Evolutionary conservation across 805 yeast genomes (phyloP).

Genomic region (Ogataea pignaliae): DNA sequence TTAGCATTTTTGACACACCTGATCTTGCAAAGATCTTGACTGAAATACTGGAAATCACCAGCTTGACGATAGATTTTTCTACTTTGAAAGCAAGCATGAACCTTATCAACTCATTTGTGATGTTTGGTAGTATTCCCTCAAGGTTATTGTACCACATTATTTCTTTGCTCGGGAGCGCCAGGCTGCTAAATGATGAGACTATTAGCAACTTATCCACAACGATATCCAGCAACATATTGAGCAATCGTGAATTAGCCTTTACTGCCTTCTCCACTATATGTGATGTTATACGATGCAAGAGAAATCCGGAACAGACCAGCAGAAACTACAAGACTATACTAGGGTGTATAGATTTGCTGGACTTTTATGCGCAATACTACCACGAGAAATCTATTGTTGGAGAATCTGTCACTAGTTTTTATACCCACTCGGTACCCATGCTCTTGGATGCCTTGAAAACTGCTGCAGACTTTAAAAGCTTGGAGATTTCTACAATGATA

Average conservation of each 20-base stretch:
- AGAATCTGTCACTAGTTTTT: slow-evolving; percentile 10
- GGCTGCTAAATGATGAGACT: slow-evolving; percentile 6
- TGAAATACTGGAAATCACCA: slow-evolving; percentile 10
- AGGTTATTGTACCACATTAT: slow-evolving; percentile 9
- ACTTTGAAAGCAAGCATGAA: slow-evolving; percentile 13
- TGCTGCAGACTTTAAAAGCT: slow-evolving; percentile 8
- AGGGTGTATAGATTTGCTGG: slow-evolving; percentile 19
- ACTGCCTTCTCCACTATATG: slow-evolving; percentile 12
- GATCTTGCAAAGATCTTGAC: slow-evolving; percentile 7
- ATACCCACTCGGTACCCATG: slow-evolving; percentile 12
- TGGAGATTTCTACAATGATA: slow-evolving; percentile 9
- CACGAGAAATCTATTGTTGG: slow-evolving; percentile 7
- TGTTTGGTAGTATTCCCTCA: slow-evolving; percentile 14
- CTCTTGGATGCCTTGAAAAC: slow-evolving; percentile 11
- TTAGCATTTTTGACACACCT: slow-evolving; percentile 13
- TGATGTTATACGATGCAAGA: slow-evolving; percentile 14
- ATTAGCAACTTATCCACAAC: slow-evolving; percentile 5
- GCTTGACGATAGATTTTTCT: slow-evolving; percentile 6
- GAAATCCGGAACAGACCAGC: background rate
- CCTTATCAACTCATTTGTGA: slow-evolving; percentile 11
- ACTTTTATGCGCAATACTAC: slow-evolving; percentile 10
- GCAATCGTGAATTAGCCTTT: slow-evolving; percentile 7
- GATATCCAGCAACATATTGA: slow-evolving; percentile 11
- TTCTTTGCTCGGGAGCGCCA: slow-evolving; percentile 13
- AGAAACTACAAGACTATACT: slow-evolving; percentile 10